Evolutionary conservation across 129 eudicot species (phyloP).

Genomic region (Gnaphalium uliginosum): DNA sequence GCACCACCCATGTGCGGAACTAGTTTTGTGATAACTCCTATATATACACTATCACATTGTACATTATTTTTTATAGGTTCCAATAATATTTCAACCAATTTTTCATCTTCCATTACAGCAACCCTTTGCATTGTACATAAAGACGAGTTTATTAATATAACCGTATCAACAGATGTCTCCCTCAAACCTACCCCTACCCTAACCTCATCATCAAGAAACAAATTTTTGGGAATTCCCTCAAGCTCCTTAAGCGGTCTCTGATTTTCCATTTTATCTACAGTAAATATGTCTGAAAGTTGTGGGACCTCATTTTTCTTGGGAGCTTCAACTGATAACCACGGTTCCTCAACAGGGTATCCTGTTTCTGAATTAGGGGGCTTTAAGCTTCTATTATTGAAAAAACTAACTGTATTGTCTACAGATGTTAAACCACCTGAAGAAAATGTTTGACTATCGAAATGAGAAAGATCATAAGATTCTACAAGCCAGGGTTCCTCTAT

Average conservation of each 20-base stretch:
- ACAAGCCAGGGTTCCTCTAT: slow-evolving; percentile 93
- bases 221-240: slow-evolving; percentile 36
- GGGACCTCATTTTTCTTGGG: slow-evolving; percentile 34
- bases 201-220: slow-evolving; percentile 52
- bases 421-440: slow-evolving; percentile 30
- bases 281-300: slow-evolving; percentile 33
- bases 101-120: slow-evolving; percentile 88
- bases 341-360: slow-evolving; percentile 74
- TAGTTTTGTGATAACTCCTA: slow-evolving; percentile 74
- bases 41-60: slow-evolving; percentile 91
- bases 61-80: slow-evolving; percentile 92
- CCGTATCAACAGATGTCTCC: slow-evolving; percentile 52
- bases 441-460: slow-evolving; percentile 30
- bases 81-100: slow-evolving; percentile 78
- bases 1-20: slow-evolving; percentile 97
- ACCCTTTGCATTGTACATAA: slow-evolving; percentile 93
- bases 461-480: slow-evolving; percentile 41
- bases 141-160: slow-evolving; percentile 85
- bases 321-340: slow-evolving; percentile 52
- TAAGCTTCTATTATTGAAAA: slow-evolving; percentile 13
- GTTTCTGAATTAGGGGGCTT: slow-evolving; percentile 26
- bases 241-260: slow-evolving; percentile 30
- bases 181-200: slow-evolving; percentile 31
- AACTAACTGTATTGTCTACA: slow-evolving; percentile 21
- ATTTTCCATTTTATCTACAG: slow-evolving; percentile 38